Evolutionary conservation across 352 stramenopile species (phyloP).

Genomic region (Thalassiosira sp.): DNA sequence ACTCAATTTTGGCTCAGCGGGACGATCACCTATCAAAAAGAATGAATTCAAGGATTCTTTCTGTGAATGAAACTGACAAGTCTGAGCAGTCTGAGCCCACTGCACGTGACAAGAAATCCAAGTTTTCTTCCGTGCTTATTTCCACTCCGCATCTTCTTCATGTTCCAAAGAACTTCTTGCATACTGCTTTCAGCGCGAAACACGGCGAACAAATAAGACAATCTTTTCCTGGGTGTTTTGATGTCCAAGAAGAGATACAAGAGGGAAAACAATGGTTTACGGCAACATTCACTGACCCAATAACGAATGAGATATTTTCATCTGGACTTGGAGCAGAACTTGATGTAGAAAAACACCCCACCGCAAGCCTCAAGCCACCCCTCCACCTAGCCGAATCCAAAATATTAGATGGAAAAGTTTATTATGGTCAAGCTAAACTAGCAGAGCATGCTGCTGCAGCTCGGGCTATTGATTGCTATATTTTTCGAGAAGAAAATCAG

Average conservation of each 20-base stretch:
- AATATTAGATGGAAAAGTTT: constrained; percentile 41
- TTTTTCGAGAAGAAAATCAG: constrained; percentile 34
- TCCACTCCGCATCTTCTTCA: background rate
- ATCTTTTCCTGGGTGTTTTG: background rate
- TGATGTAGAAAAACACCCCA: background rate
- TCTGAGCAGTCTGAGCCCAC: too few species aligned
- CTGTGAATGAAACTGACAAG: too few species aligned
- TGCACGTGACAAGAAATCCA: too few species aligned
- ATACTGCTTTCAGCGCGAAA: background rate
- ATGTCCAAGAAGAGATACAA: background rate
- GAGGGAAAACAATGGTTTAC: constrained; percentile 25
- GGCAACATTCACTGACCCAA: constrained; percentile 35
- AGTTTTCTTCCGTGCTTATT: background rate
- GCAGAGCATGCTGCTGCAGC: constrained; percentile 47
- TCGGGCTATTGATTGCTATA: constrained; percentile 53
- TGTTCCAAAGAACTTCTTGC: constrained; percentile 4
- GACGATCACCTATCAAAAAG: too few species aligned
- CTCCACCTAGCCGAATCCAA: constrained; percentile 15
- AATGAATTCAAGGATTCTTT: too few species aligned
- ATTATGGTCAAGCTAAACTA: constrained; percentile 24
- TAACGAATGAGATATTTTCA: constrained; percentile 34
- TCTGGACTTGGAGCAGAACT: constrained; percentile 32
- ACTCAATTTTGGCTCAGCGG: too few species aligned
- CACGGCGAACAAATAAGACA: background rate
- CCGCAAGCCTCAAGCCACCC: background rate